A percentile compares a stretch with the other conserved stretches of the same genome.
phyloP scores from a whole-genome alignment of 441 rosid genomes.

The Geranium incanum region DNA sequence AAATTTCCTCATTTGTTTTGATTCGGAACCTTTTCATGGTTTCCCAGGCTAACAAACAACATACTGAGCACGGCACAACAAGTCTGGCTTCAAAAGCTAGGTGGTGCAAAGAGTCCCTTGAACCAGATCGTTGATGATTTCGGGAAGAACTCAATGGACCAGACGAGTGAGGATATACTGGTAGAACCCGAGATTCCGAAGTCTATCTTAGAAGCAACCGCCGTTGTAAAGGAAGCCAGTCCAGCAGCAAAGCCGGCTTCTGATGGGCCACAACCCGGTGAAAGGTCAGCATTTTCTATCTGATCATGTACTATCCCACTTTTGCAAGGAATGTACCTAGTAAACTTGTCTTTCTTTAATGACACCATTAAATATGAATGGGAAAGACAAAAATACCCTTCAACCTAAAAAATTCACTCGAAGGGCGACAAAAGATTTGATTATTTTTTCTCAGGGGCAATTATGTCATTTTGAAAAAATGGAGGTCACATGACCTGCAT shows the following conservation, averaged over 20 bases:
- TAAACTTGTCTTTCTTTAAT: no score
- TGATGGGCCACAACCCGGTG: conserved; percentile 64
- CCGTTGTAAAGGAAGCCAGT: conserved; percentile 24
- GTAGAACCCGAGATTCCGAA: conserved; percentile 28
- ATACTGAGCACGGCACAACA: conserved; percentile 81
- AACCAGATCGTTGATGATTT: conserved; percentile 35
- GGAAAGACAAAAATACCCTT: no score
- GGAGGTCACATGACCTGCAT: no score
- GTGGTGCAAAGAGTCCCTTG: conserved; percentile 58
- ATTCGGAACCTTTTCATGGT: not conserved
- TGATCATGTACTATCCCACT: not conserved
- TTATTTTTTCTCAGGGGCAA: no score
- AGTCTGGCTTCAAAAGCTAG: conserved; percentile 89
- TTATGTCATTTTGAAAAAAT: no score
- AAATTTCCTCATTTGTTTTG: not conserved
- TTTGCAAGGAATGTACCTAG: no score
- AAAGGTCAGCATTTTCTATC: conserved; percentile 40
- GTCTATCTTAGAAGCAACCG: conserved; percentile 31
- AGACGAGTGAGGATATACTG: conserved; percentile 33
- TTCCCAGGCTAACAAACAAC: conserved; percentile 78
- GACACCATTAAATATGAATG: no score
- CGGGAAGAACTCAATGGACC: not conserved
- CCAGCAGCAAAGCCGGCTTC: conserved; percentile 36
- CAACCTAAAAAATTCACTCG: no score
- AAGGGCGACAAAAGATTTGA: no score